phyloP scores from a whole-genome alignment of 768 basidiomycete species.

The Kondoa malvinella region DNA sequence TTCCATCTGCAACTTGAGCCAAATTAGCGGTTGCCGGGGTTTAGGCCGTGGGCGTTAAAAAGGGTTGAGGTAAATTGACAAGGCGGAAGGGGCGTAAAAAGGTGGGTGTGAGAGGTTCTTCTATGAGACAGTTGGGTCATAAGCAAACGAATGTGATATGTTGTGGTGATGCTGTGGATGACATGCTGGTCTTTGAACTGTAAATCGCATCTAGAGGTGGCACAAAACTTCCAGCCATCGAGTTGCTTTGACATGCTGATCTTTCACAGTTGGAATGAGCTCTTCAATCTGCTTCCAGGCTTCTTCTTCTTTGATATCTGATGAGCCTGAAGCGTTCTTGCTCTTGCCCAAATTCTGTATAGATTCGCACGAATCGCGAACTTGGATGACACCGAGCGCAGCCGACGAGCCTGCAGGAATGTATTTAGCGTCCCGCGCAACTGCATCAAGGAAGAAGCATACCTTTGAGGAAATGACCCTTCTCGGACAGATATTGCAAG shows the following conservation, averaged over 20 bases:
- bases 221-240: conserved; percentile 47
- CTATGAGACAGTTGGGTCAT: too few relatives aligned
- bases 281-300: conserved; percentile 40
- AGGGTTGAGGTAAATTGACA: too few relatives aligned
- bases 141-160: too few relatives aligned
- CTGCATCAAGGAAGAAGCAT: background rate
- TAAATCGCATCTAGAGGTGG: conserved; percentile 8
- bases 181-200: too few relatives aligned
- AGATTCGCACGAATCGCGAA: conserved; percentile 69
- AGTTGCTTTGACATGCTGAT: conserved; percentile 54
- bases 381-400: conserved; percentile 64
- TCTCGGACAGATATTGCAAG: conserved; percentile 48
- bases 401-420: conserved; percentile 48
- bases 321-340: conserved; percentile 39
- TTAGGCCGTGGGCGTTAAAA: too few relatives aligned
- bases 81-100: too few relatives aligned
- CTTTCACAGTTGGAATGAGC: conserved; percentile 45
- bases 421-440: background rate
- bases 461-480: conserved; percentile 93
- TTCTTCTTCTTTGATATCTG: conserved; percentile 25
- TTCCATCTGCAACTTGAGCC: too few relatives aligned
- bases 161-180: too few relatives aligned
- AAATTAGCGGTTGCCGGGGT: too few relatives aligned
- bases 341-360: conserved; percentile 73
- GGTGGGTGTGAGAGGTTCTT: too few relatives aligned